Evolutionary conservation across 106 monocot genomes (phyloP).

Genomic region (Alisma plantagoaquatica): DNA sequence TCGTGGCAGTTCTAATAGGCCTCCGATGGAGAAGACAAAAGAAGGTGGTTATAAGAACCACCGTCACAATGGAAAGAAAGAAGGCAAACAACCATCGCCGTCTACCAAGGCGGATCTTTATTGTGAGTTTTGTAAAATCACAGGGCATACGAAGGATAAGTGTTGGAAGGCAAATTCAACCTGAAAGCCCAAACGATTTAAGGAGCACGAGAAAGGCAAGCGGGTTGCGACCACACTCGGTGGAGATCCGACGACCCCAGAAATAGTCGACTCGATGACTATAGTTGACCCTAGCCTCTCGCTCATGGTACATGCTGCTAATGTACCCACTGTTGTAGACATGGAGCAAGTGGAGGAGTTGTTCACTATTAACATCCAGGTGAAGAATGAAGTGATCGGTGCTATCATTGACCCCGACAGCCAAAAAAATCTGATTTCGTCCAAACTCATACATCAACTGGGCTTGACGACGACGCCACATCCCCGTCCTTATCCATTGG

Average conservation of each 20-base stretch:
- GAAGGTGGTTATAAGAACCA: background rate
- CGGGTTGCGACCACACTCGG: background rate
- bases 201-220: background rate
- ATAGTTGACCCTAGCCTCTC: background rate
- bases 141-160: background rate
- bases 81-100: background rate
- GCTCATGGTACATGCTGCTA: no score
- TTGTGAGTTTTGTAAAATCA: slow-evolving; percentile 1
- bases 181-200: no score
- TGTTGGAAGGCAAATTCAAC: background rate
- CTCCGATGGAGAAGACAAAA: background rate
- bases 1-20: background rate
- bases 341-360: background rate
- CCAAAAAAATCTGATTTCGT: background rate
- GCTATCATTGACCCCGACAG: background rate
- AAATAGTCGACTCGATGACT: background rate
- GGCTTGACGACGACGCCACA: background rate
- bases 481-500: no score
- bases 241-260: background rate
- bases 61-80: background rate
- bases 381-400: background rate
- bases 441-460: background rate
- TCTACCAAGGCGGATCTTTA: background rate
- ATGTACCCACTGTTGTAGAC: background rate
- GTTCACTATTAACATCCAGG: slow-evolving; percentile 4